Percentiles rank a stretch among this genome's conserved stretches.
Evolutionary conservation across 371 early-diverging fungal species (phyloP).

Genomic region (Parasitella parasitica): DNA sequence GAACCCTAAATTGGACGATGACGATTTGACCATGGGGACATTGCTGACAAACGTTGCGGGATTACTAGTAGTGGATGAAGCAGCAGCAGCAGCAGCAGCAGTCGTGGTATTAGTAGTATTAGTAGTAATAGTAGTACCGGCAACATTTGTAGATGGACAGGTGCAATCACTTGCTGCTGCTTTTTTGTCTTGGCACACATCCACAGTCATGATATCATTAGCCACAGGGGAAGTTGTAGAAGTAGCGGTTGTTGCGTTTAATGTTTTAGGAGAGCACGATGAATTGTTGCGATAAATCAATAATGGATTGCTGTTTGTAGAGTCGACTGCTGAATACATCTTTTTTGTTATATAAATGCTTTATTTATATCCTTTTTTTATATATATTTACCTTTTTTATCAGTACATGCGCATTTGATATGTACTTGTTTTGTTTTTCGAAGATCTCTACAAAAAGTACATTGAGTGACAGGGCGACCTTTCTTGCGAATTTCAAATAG

Average conservation of each 20-base stretch:
- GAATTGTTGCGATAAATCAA: slow-evolving; percentile 16
- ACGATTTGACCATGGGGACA: slow-evolving; percentile 1
- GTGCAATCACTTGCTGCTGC: slow-evolving; percentile 6
- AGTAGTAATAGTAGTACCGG: not conserved
- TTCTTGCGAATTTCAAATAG: slow-evolving; percentile 73
- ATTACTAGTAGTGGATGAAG: not conserved
- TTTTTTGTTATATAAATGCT: not conserved
- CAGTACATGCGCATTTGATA: slow-evolving; percentile 72
- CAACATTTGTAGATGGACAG: slow-evolving; percentile 7
- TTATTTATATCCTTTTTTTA: not conserved
- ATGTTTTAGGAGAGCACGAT: not conserved
- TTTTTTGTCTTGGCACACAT: slow-evolving; percentile 15
- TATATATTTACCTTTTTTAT: slow-evolving; percentile 36
- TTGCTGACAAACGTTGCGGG: not conserved
- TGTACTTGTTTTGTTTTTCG: slow-evolving; percentile 75
- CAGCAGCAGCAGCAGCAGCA: not conserved
- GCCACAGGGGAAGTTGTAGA: not conserved
- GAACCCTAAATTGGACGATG: not conserved
- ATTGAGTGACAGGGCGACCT: slow-evolving; percentile 81
- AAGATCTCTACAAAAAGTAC: slow-evolving; percentile 72
- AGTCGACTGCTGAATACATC: not conserved
- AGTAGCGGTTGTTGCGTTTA: not conserved
- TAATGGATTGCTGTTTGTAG: slow-evolving; percentile 7
- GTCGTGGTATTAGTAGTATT: not conserved
- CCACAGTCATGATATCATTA: slow-evolving; percentile 1